Conservation (phyloP, 2,329 filamentous ascomycete species). For the Ceratocystis variospora region DNA sequence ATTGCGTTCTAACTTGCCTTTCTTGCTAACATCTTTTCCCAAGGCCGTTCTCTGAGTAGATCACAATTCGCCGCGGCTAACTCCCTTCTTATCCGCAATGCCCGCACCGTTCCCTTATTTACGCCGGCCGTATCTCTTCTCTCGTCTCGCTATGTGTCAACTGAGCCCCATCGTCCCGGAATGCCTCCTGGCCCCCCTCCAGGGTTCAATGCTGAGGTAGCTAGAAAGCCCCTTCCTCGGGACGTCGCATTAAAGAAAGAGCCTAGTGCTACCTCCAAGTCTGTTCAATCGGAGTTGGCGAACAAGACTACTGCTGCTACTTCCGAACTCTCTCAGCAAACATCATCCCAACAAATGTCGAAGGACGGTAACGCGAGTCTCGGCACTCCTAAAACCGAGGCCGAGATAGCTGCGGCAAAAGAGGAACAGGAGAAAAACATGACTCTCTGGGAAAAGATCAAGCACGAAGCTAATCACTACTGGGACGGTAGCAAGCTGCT, state of each 20-base stretch:
- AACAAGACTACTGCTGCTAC: slow-evolving; percentile 22
- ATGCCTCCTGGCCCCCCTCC: slow-evolving; percentile 51
- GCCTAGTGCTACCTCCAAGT: slow-evolving; percentile 18
- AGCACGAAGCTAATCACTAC: slow-evolving; percentile 86
- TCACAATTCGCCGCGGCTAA: slow-evolving; percentile 19
- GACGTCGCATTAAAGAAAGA: slow-evolving; percentile 26
- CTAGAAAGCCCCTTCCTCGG: slow-evolving; percentile 66
- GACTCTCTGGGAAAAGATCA: slow-evolving; percentile 81
- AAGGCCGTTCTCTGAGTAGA: slow-evolving; percentile 18
- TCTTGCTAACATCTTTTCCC: background rate
- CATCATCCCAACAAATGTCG: slow-evolving; percentile 21
- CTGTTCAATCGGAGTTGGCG: slow-evolving; percentile 24
- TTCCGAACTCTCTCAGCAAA: slow-evolving; percentile 21
- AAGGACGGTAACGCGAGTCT: slow-evolving; percentile 25
- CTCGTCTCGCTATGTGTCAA: slow-evolving; percentile 40
- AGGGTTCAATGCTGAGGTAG: slow-evolving; percentile 79
- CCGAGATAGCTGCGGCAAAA: slow-evolving; percentile 35
- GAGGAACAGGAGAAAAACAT: slow-evolving; percentile 70
- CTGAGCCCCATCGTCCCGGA: slow-evolving; percentile 43
- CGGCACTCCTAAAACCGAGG: slow-evolving; percentile 28
- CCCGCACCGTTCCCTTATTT: slow-evolving; percentile 23
- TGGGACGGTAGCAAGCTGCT: slow-evolving; percentile 97
- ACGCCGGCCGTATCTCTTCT: slow-evolving; percentile 42
- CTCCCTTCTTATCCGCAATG: slow-evolving; percentile 18
- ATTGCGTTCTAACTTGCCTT: background rate